Base-by-base conservation (phyloP, 2,329 filamentous ascomycete species). In the Remersonia thermophila region DNA sequence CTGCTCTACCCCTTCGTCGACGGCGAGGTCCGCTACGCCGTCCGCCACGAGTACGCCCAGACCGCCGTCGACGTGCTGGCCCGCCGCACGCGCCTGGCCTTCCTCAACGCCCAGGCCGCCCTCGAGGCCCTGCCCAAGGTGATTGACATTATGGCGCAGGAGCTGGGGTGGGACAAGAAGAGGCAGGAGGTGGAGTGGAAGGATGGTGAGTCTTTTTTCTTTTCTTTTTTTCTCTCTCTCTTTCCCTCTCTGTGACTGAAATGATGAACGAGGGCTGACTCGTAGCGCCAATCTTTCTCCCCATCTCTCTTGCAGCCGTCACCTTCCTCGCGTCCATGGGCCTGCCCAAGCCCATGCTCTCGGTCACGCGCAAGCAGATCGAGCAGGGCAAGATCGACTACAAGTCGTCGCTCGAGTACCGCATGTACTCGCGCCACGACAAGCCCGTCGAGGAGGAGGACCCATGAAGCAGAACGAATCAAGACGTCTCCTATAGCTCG, bases 61-160 rank as follows among this genome's bases (percentile, higher is more conserved):
- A 93, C 84, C 3, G 84, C 85, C 2, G 80, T 87, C 12, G 87
- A 95, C 54, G 81, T 95, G 10, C 66, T 95, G 32, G 87, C 86
- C 3, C 73, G 89, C 40, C 71, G 87, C 43, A 95, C 83, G 28
- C 70, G 89, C 38, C 63, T 95, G 38, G 83, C 86, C 7, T 96
- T 95, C 64, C 62, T 95, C 47, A 94, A 94, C 55, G 86, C 86
- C 4, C 84, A 94, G 58, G 87, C 87, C 9, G 80, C 86, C 1
- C 73, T 94, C 8, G 85, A 94, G 60, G 80, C 85, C 2, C 69
- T 94, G 31, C 87, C 89, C 4, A 71, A 63, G 39, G 75, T 95
- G 39, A 91, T 95, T 51, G 86, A 95, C 55, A 71, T 94, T 41
- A 93, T 95, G 86, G 71, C 66, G 25, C 74, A 81, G 49, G 86